Evolutionary conservation across 768 basidiomycete species (phyloP), one percentile per base, ranked within the genome.

Genomic region (Lentinus brumalis): DNA sequence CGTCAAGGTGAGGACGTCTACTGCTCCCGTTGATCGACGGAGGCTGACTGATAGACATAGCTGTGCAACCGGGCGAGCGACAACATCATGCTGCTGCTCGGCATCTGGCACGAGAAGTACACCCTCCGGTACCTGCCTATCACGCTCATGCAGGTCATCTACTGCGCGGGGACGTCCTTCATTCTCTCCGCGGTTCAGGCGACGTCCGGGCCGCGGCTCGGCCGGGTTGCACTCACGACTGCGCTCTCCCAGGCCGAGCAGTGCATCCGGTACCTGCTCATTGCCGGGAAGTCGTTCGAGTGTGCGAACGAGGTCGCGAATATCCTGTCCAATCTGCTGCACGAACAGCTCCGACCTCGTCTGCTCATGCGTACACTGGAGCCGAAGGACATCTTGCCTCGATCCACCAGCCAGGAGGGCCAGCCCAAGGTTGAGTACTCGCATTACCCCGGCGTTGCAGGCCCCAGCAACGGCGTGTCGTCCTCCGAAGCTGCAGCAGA

Each of bases 111-210:
- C 38, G 66, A 72, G 11, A 76, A 81, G n/a, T 86, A 86, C 64
- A 76, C 77, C 0, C 74, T 88, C 18, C 83, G 86, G 26, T 86
- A 81, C 64, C 76, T 77, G n/a, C 83, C 85, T 4, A 79, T 86
- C 59, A 83, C 84, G 12, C 71, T 85, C 42, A 77, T 83, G 18
- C 86, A 87, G 69, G 78, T 81, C 38, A 73, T 81, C 18, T 87
- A 86, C 72, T 81, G 82, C 5, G 83, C 85, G 1, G 86, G 85
- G 15, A 86, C 84, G 4, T 77, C 85, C 8, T 85, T 79, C 65
- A 78, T 86, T 15, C 76, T 86, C 42, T 75, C 77, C 18, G 82
- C 83, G 16, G 79, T 84, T 58, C 81, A 83, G 68, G 82, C 84
- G 1, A 77, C 77, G 26, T 63, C 68, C n/a, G 70, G 69, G 8